A percentile compares a stretch with the other conserved stretches of the same genome.
These are phyloP conservation scores for Conticribra weissflogii DNA, from an alignment of 108 stramenopile genomes.

Conservation along the genomic window DNA sequence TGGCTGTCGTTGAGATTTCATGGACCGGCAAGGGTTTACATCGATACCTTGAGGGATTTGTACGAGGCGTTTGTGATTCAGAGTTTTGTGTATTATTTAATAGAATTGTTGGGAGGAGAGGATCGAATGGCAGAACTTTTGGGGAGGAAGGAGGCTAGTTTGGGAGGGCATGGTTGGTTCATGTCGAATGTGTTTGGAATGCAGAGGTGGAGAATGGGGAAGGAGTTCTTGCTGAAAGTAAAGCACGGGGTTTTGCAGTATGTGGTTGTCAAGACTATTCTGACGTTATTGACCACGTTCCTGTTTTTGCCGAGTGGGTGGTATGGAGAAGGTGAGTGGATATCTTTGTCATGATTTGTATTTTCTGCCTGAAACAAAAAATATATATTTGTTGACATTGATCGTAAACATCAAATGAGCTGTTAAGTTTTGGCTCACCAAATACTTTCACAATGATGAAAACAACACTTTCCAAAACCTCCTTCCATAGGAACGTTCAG, in stretches of 20 bases:
- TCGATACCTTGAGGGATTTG: constrained; percentile 67
- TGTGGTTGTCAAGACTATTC: constrained; percentile 86
- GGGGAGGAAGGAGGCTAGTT: constrained; percentile 50
- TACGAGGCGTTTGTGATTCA: constrained; percentile 84
- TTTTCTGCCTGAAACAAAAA: not conserved
- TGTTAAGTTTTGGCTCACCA: too few relatives aligned
- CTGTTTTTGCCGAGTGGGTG: constrained; percentile 66
- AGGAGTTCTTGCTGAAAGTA: constrained; percentile 83
- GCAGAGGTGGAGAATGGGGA: constrained; percentile 75
- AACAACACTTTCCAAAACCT: too few relatives aligned
- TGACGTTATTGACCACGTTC: constrained; percentile 71
- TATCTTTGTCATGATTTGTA: not conserved
- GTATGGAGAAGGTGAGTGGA: constrained; percentile 70
- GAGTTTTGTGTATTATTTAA: constrained; percentile 75
- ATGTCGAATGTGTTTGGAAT: constrained; percentile 55
- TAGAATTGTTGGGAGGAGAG: constrained; percentile 75
- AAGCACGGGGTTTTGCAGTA: constrained; percentile 96
- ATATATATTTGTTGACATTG: too few relatives aligned
- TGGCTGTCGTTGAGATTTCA: constrained; percentile 62
- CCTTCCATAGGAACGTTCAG: constrained; percentile 52
- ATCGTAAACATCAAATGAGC: too few relatives aligned
- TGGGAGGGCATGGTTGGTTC: constrained; percentile 54
- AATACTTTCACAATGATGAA: too few relatives aligned
- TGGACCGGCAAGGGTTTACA: constrained; percentile 50
- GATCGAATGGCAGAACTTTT: constrained; percentile 65